Evolutionary conservation across 2,329 filamentous ascomycete genomes (phyloP).

Genomic region (Rutstroemia sp.): DNA sequence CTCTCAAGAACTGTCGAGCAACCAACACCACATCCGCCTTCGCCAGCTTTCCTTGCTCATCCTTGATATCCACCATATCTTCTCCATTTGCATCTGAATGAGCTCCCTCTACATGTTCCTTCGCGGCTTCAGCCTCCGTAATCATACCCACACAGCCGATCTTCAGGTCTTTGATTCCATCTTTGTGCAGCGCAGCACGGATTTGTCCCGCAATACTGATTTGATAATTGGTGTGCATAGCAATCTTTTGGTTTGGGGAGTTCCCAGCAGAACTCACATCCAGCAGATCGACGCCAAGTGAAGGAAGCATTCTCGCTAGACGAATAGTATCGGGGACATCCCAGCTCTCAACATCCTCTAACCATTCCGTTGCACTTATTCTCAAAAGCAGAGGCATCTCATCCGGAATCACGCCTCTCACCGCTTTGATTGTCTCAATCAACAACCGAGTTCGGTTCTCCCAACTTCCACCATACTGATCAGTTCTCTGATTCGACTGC

Average conservation of each 20-base stretch:
- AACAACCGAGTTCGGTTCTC: constrained; percentile 65
- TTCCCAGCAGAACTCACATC: constrained; percentile 65
- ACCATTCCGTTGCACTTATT: constrained; percentile 67
- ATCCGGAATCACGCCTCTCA: constrained; percentile 55
- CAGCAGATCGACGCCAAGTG: constrained; percentile 64
- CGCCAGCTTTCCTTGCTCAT: constrained; percentile 34
- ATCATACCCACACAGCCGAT: constrained; percentile 57
- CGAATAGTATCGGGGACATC: constrained; percentile 54
- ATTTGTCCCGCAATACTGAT: constrained; percentile 63
- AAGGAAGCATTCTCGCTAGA: constrained; percentile 56
- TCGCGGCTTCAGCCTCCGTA: constrained; percentile 65
- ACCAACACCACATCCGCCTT: constrained; percentile 44
- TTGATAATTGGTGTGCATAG: constrained; percentile 60
- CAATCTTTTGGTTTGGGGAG: constrained; percentile 50
- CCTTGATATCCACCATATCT: constrained; percentile 36
- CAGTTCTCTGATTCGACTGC: constrained; percentile 61
- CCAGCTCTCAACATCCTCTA: constrained; percentile 60
- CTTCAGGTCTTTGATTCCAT: constrained; percentile 61
- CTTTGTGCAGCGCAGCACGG: constrained; percentile 53
- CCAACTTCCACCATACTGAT: constrained; percentile 60
- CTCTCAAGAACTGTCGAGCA: constrained; percentile 50
- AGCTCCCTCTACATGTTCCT: constrained; percentile 38
- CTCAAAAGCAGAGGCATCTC: constrained; percentile 66
- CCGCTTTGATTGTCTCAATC: constrained; percentile 58
- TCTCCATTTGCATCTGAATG: constrained; percentile 39